phyloP scores from a whole-genome alignment of 208 protist genomes.

The Vickermania ingenoplastis region DNA sequence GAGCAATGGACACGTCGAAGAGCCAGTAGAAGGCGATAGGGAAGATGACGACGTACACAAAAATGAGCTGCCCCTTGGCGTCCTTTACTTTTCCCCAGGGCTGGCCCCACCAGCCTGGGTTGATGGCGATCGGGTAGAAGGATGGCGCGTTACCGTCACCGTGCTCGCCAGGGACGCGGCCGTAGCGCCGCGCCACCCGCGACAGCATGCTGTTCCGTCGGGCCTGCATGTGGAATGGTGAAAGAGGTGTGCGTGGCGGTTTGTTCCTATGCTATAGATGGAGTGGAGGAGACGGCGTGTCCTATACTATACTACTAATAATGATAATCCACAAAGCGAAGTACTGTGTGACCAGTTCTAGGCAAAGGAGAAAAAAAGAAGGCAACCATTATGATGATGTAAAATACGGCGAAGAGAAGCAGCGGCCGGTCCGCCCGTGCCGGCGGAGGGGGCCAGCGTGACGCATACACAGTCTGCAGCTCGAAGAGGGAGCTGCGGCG shows the following conservation, averaged over 20 bases:
- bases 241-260: background rate
- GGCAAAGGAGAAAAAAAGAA: too few species aligned
- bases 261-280: background rate
- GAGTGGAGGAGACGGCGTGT: background rate
- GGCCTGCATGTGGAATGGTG: constrained; percentile 59
- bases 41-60: constrained; percentile 51
- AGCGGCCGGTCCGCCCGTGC: too few species aligned
- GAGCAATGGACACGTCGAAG: constrained; percentile 62
- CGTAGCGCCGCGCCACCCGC: constrained; percentile 74
- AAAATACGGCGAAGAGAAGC: too few species aligned
- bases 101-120: constrained; percentile 81
- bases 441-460: too few species aligned
- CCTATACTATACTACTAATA: too few species aligned
- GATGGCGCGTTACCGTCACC: constrained; percentile 58
- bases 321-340: too few species aligned
- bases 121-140: constrained; percentile 87
- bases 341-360: too few species aligned
- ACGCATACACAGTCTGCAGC: too few species aligned
- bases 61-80: constrained; percentile 53
- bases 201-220: constrained; percentile 77
- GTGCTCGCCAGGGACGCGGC: constrained; percentile 80
- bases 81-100: constrained; percentile 85
- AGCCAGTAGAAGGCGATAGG: constrained; percentile 72
- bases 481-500: too few species aligned
- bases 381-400: too few species aligned